Evolutionary conservation across 306 rosid genomes (phyloP).

Genomic region (Corylus avellana): DNA sequence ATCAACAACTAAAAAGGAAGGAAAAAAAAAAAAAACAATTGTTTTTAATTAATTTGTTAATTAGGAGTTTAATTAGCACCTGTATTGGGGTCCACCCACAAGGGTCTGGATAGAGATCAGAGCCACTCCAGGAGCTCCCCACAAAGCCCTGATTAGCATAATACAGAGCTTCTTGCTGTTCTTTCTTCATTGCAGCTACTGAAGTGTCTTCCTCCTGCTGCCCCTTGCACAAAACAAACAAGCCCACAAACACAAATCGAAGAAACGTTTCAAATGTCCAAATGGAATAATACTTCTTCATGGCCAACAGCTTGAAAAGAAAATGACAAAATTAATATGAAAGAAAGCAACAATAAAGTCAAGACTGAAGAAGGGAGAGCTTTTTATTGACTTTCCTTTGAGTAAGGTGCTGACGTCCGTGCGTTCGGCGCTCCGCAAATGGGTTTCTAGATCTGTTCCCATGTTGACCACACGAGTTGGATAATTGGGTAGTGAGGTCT

Average conservation of each 20-base stretch:
- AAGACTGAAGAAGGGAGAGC: too few relatives aligned
- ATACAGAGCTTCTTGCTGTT: slow-evolving; percentile 49
- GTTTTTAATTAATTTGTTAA: background rate
- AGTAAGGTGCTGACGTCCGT: too few relatives aligned
- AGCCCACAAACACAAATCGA: slow-evolving; percentile 3
- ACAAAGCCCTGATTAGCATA: slow-evolving; percentile 48
- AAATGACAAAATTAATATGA: too few relatives aligned
- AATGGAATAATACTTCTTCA: background rate
- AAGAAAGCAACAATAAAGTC: too few relatives aligned
- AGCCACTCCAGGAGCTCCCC: slow-evolving; percentile 59
- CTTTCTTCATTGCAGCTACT: slow-evolving; percentile 42
- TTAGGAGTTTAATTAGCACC: slow-evolving; percentile 17
- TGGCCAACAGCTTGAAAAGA: background rate
- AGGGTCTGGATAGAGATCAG: slow-evolving; percentile 64
- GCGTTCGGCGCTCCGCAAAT: too few relatives aligned
- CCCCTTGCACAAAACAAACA: slow-evolving; percentile 13
- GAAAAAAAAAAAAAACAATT: too few relatives aligned
- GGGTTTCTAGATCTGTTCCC: too few relatives aligned
- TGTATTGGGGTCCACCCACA: slow-evolving; percentile 70
- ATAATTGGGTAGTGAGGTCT: too few relatives aligned
- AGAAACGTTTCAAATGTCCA: slow-evolving; percentile 2
- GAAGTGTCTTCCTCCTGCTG: slow-evolving; percentile 5
- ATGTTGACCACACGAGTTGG: too few relatives aligned
- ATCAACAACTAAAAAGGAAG: too few relatives aligned
- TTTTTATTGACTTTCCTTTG: too few relatives aligned